Evolutionary conservation across 2,329 filamentous ascomycete genomes (phyloP), one percentile per base, ranked within the genome.

Genomic region (Diplodia sapinea): DNA sequence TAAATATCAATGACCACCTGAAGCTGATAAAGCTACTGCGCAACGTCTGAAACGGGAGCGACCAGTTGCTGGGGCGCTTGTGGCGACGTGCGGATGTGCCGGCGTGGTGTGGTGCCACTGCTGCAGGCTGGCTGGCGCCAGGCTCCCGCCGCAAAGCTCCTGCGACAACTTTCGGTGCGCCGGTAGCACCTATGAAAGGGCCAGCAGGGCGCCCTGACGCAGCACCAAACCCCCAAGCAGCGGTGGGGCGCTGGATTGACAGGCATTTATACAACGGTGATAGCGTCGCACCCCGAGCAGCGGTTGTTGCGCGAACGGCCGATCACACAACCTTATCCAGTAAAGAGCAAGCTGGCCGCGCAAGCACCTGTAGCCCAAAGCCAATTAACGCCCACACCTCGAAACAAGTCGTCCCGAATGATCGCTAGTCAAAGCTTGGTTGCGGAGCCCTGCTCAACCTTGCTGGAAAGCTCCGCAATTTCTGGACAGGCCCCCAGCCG

Each of bases 301-400:
- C 40, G 15, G 59, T 63, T 51, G 59, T 63, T 43, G 47, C 59
- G 59, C 59, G 59, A 63, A 63, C 59, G 59, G 59, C 43, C 59
- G 59, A 63, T 63, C 59, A 63, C n/a, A 63, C 59, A 63, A 63
- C 47, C 59, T 63, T 63, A 63, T 63, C 59, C 50, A 63, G 43
- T 47, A 36, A 51, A 51, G 59, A 56, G 59, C 59, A 63, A 26
- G 47, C 26, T 63, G 59, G 59, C 59, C 59, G 47, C 59, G 59
- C 59, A 63, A 63, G 59, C 59, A 63, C 43, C 36, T 38, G 17
- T n/a, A 29, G 12, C 47, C 59, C n/a, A 31, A 47, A 47, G 47
- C 59, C 59, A 63, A 63, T 63, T 51, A 47, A 26, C 17, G 59
- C 29, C 47, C 47, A 13, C 47, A 49, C 17, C 36, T 36, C 59